A percentile compares a stretch with the other conserved stretches of the same genome.
Evolutionary conservation across 2,329 filamentous ascomycete species (phyloP).

Genomic region (Colletotrichum euphorbiae): DNA sequence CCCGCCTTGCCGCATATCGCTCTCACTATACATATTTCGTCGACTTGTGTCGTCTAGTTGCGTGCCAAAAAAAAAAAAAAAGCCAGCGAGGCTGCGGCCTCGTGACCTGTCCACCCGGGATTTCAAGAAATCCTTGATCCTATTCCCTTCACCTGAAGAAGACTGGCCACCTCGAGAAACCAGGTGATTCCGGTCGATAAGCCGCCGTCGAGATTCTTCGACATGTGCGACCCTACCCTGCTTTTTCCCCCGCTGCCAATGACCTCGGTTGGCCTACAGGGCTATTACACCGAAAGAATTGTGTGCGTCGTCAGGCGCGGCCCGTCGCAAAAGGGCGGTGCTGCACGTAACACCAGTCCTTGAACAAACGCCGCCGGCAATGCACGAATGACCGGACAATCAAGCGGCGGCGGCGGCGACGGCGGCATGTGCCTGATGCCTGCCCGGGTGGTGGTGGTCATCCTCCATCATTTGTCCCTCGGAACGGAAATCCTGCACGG

Average conservation of each 20-base stretch:
- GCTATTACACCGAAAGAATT: slow-evolving; percentile 3
- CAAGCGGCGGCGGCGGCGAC: not conserved
- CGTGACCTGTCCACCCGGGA: slow-evolving; percentile 17
- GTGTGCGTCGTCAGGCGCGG: slow-evolving; percentile 29
- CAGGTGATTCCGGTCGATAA: slow-evolving; percentile 29
- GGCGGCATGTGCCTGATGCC: slow-evolving; percentile 2
- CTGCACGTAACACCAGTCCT: not conserved
- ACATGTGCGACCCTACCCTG: slow-evolving; percentile 18
- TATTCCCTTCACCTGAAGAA: slow-evolving; percentile 16
- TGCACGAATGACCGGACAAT: not conserved
- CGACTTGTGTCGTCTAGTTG: slow-evolving; percentile 11
- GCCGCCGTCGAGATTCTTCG: slow-evolving; percentile 33
- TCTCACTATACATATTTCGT: not conserved
- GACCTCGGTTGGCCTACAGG: no score
- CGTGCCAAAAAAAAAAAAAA: not conserved
- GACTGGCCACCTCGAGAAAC: slow-evolving; percentile 19
- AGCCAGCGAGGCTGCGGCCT: slow-evolving; percentile 24
- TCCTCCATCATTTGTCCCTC: not conserved
- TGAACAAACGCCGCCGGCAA: not conserved
- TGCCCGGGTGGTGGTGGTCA: no score
- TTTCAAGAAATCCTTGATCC: slow-evolving; percentile 21
- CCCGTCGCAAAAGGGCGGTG: slow-evolving; percentile 5
- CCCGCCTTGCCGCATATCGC: slow-evolving; percentile 2
- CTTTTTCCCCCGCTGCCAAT: not conserved
- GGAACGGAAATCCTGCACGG: not conserved